phyloP scores from a whole-genome alignment of 2,329 filamentous ascomycete species.

The Magnaporthiopsis poae region DNA sequence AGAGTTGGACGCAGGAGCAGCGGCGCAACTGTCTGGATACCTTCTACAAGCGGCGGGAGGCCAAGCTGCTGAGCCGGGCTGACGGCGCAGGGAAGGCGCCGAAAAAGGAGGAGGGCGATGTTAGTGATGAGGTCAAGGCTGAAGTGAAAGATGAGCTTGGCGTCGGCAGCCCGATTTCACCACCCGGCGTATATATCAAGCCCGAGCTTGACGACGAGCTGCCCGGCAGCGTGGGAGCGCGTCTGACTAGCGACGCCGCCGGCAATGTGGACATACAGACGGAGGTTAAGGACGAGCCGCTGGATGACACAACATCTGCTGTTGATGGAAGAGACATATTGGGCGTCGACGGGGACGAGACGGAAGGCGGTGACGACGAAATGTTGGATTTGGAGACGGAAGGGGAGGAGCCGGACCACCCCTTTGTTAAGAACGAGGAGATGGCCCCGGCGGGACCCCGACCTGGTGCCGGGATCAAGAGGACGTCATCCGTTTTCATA shows the following conservation, averaged over 20 bases:
- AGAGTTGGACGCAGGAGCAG: constrained; percentile 79
- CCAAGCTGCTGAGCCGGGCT: constrained; percentile 30
- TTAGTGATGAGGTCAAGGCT: constrained; percentile 7
- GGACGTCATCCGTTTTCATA: constrained; percentile 1
- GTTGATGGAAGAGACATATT: constrained; percentile 7
- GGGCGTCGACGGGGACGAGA: constrained; percentile 2
- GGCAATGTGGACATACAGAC: background rate
- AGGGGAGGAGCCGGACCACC: constrained; percentile 3
- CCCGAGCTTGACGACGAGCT: constrained; percentile 6
- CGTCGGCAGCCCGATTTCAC: background rate
- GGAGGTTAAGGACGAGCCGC: constrained; percentile 3
- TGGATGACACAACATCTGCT: background rate
- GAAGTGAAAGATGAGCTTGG: constrained; percentile 9
- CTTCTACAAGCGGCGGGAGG: constrained; percentile 65
- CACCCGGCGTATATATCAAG: constrained; percentile 6
- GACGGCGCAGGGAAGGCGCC: constrained; percentile 12
- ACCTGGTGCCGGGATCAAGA: background rate
- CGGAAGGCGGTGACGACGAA: constrained; percentile 5
- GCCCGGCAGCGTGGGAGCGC: background rate
- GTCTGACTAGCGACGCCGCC: background rate
- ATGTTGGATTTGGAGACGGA: constrained; percentile 1
- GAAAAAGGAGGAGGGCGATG: constrained; percentile 11
- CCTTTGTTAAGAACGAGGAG: background rate
- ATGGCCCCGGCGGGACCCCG: background rate
- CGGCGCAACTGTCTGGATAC: constrained; percentile 65